phyloP scores from a whole-genome alignment of 2,329 filamentous ascomycete species.

The Mariannaea sp. region DNA sequence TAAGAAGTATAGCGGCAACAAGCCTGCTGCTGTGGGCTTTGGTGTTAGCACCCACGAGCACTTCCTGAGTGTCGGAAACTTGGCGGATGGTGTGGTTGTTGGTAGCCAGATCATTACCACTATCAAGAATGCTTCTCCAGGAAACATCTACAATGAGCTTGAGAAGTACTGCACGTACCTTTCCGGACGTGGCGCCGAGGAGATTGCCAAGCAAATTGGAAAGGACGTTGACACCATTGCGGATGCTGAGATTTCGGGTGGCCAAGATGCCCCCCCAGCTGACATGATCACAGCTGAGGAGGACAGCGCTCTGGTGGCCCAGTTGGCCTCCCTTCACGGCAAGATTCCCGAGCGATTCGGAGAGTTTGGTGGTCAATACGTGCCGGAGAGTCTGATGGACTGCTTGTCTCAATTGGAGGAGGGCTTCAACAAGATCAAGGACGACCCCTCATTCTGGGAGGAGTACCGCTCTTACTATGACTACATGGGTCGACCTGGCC shows the following conservation, averaged over 20 bases:
- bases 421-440: slow-evolving; percentile 84
- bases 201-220: slow-evolving; percentile 66
- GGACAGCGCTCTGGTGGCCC: slow-evolving; percentile 71
- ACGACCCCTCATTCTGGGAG: slow-evolving; percentile 94
- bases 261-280: slow-evolving; percentile 55
- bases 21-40: slow-evolving; percentile 91
- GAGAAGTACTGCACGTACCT: slow-evolving; percentile 83
- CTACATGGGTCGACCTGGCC: slow-evolving; percentile 94
- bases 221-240: slow-evolving; percentile 67
- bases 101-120: slow-evolving; percentile 93
- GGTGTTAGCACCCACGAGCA: slow-evolving; percentile 95
- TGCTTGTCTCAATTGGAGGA: slow-evolving; percentile 88
- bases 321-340: slow-evolving; percentile 81
- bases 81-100: slow-evolving; percentile 94
- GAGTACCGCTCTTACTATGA: slow-evolving; percentile 95
- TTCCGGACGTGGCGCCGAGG: slow-evolving; percentile 52
- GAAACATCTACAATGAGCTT: slow-evolving; percentile 65
- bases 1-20: slow-evolving; percentile 88
- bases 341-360: slow-evolving; percentile 87
- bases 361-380: slow-evolving; percentile 96
- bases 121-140: slow-evolving; percentile 51
- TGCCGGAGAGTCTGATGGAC: slow-evolving; percentile 97
- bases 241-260: slow-evolving; percentile 50
- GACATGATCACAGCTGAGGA: slow-evolving; percentile 60
- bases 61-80: slow-evolving; percentile 80